Base-by-base conservation (phyloP, 495 filamentous ascomycete species). In the Letharia columbiana region DNA sequence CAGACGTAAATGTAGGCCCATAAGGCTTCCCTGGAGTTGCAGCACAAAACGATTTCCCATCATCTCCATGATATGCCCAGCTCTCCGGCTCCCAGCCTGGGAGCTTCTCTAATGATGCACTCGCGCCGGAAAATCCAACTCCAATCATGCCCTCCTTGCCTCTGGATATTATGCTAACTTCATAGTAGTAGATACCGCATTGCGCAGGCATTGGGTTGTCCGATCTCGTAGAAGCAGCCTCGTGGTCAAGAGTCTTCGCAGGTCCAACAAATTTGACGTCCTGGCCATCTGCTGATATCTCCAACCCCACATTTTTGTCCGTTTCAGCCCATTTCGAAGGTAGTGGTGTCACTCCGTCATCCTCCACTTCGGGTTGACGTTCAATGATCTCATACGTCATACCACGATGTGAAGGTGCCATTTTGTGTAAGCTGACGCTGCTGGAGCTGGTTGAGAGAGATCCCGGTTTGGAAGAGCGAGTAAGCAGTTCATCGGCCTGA, bases 51-150 rank as follows among this genome's bases (percentile, higher is more conserved):
- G 86, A 86, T 69, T 92, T 86, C 40, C 94, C 94, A 75, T 99
- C 94, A 73, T 99, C 95, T 35, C 94, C 92, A 72, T 99, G 94
- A 72, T 96, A 99, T 45, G 90, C 94, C 91, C 91, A 99, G 2
- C 92, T 96, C 52, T 96, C 91, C 31, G 86, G 85, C 72, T 99
- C 94, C 94, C 93, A 98, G 33, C 94, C 94, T 1, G 93, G 92
- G 40, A 96, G 83, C 69, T 91, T 81, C 67, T 87, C 86, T n/a
- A 96, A 81, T 0, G 86, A 83, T 15, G 90, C 91, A 63, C 84
- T 89, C 64, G 82, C 80, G 41, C 83, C 84, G 3, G 89, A 90
- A 74, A 99, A 96, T 12, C 94, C 94, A 67, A 99, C 86, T 31
- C 87, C 91, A 68, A 98, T 94, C 72, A 89, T 87, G 49, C 92